These are phyloP conservation scores for Claviceps fusiformis DNA, from an alignment of 2,329 filamentous ascomycete genomes.

Conservation along the genomic window DNA sequence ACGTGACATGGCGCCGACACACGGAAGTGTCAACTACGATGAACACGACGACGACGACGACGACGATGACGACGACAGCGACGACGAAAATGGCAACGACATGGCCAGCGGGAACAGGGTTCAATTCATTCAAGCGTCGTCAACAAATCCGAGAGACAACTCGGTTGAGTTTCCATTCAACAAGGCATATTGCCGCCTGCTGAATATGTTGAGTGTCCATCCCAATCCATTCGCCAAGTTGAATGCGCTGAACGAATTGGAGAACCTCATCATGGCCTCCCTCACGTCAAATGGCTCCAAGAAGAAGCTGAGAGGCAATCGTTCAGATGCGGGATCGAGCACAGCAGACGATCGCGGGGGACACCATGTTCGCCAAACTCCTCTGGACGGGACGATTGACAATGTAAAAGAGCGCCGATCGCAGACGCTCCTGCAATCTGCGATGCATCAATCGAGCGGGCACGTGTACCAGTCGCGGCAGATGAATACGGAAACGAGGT, in stretches of 20 bases:
- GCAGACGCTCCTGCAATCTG: conserved; percentile 27
- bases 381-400: conserved; percentile 54
- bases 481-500: conserved; percentile 35
- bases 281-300: conserved; percentile 28
- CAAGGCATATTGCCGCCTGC: conserved; percentile 62
- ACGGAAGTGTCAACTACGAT: conserved; percentile 19
- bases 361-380: conserved; percentile 24
- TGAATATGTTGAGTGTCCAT: conserved; percentile 79
- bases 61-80: too few species aligned
- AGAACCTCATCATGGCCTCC: conserved; percentile 67
- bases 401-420: conserved; percentile 56
- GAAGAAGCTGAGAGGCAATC: conserved; percentile 22
- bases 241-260: conserved; percentile 67
- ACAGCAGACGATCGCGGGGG: conserved; percentile 19
- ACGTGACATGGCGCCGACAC: conserved; percentile 24
- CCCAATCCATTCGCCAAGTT: conserved; percentile 82
- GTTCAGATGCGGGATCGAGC: conserved; percentile 23
- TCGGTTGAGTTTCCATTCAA: conserved; percentile 60
- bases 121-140: neutral
- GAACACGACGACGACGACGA: conserved; percentile 21
- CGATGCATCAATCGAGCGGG: conserved; percentile 13
- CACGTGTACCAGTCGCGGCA: conserved; percentile 21
- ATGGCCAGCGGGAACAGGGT: conserved; percentile 7
- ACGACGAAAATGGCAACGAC: conserved; percentile 10
- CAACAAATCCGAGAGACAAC: neutral